Percentiles rank a stretch among this genome's conserved stretches.
These are phyloP conservation scores for Meripilus lineatus DNA, from an alignment of 1,284 basidiomycete species.

Conservation along the genomic window DNA sequence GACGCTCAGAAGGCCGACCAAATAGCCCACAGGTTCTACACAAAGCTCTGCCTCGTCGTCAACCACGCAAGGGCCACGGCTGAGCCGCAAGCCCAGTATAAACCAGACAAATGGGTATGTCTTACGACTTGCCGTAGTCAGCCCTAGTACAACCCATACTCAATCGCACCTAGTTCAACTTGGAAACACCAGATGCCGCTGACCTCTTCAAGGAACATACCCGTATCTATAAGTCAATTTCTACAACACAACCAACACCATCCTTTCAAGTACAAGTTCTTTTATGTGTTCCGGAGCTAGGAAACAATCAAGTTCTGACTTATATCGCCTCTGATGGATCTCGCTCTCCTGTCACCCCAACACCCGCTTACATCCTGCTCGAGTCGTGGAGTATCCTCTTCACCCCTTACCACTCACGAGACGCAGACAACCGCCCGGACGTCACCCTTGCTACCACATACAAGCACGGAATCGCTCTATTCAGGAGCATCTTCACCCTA, in stretches of 20 bases:
- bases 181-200: conserved; percentile 61
- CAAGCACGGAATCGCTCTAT: conserved; percentile 76
- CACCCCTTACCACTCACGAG: conserved; percentile 25
- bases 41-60: conserved; percentile 70
- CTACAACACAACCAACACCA: conserved; percentile 39
- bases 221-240: conserved; percentile 56
- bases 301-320: conserved; percentile 66
- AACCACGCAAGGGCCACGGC: conserved; percentile 61
- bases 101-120: conserved; percentile 76
- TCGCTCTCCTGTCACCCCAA: conserved; percentile 60
- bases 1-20: conserved; percentile 74
- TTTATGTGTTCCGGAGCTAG: conserved; percentile 60
- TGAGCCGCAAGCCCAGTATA: conserved; percentile 38
- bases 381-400: conserved; percentile 67
- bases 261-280: conserved; percentile 66
- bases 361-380: conserved; percentile 61
- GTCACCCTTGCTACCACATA: conserved; percentile 71
- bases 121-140: no score
- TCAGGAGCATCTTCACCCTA: conserved; percentile 68
- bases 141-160: not conserved
- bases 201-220: conserved; percentile 62
- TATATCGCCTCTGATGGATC: conserved; percentile 52
- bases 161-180: conserved; percentile 62
- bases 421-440: conserved; percentile 30
- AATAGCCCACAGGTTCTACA: conserved; percentile 75